Evolutionary conservation across 495 filamentous ascomycete genomes (phyloP).

Genomic region (Margaritispora aquatica): DNA sequence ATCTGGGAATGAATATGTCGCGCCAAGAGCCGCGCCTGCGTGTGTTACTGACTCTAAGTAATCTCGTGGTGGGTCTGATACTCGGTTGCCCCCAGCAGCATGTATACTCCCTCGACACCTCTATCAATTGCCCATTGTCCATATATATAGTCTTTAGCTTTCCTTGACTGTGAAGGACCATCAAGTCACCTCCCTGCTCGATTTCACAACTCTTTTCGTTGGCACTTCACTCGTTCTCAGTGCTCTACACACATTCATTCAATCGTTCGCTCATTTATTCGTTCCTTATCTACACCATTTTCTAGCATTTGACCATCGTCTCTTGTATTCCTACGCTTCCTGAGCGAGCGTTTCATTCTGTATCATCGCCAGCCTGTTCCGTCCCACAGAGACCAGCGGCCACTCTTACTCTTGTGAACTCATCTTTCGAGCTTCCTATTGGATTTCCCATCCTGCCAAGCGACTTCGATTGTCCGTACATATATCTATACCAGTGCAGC

Average conservation of each 20-base stretch:
- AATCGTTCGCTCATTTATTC: too few species aligned
- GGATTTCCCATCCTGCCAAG: too few species aligned
- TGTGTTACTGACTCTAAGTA: constrained; percentile 20
- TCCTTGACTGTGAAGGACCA: not conserved
- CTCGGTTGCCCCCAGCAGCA: constrained; percentile 14
- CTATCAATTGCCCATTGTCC: not conserved
- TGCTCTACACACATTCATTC: not conserved
- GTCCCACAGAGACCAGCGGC: too few species aligned
- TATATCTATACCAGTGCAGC: not conserved
- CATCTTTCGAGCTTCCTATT: too few species aligned
- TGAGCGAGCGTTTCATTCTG: too few species aligned
- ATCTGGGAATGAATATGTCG: constrained; percentile 12
- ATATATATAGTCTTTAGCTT: constrained; percentile 5
- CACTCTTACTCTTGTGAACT: too few species aligned
- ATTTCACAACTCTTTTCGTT: not conserved
- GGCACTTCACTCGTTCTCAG: not conserved
- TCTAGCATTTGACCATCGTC: too few species aligned
- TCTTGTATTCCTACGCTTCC: too few species aligned
- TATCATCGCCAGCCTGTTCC: too few species aligned
- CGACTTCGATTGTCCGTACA: too few species aligned
- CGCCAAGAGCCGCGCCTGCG: not conserved
- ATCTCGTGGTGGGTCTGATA: constrained; percentile 12
- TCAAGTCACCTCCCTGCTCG: not conserved
- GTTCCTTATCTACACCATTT: too few species aligned
- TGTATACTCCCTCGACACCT: not conserved